Conservation (phyloP, 2,329 filamentous ascomycete genomes). For the Phaeosphaeria sp. region DNA sequence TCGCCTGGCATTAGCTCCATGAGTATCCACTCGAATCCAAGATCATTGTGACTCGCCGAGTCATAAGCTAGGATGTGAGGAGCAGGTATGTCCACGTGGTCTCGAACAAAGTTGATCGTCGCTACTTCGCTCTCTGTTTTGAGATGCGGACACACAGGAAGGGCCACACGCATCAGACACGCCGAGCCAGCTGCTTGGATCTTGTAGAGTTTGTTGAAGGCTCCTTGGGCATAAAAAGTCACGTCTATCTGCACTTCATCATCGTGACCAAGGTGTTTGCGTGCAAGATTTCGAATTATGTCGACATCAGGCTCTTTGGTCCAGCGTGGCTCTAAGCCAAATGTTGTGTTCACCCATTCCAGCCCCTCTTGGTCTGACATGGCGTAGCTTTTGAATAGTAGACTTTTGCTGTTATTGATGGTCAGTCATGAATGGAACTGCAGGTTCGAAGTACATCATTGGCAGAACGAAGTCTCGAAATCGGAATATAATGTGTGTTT, state of each 20-base stretch:
- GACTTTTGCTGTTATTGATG: background rate
- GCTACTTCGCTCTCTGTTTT: slow-evolving; percentile 24
- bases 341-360: slow-evolving; percentile 3
- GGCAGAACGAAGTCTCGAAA: background rate
- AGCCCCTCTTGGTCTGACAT: slow-evolving; percentile 7
- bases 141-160: slow-evolving; percentile 23
- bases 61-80: slow-evolving; percentile 18
- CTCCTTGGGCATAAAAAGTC: slow-evolving; percentile 9
- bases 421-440: background rate
- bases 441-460: background rate
- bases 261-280: slow-evolving; percentile 3
- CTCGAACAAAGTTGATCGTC: slow-evolving; percentile 23
- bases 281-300: slow-evolving; percentile 2
- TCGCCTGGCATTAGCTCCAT: slow-evolving; percentile 24
- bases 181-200: background rate
- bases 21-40: slow-evolving; percentile 35
- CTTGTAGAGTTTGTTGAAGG: slow-evolving; percentile 17
- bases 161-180: slow-evolving; percentile 34
- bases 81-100: slow-evolving; percentile 21
- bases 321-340: slow-evolving; percentile 7
- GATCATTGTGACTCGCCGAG: slow-evolving; percentile 12
- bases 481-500: background rate
- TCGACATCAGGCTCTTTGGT: slow-evolving; percentile 4
- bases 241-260: background rate
- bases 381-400: background rate